Evolutionary conservation across 768 basidiomycete genomes (phyloP).

Genomic region (Leccinum aurantiacum): DNA sequence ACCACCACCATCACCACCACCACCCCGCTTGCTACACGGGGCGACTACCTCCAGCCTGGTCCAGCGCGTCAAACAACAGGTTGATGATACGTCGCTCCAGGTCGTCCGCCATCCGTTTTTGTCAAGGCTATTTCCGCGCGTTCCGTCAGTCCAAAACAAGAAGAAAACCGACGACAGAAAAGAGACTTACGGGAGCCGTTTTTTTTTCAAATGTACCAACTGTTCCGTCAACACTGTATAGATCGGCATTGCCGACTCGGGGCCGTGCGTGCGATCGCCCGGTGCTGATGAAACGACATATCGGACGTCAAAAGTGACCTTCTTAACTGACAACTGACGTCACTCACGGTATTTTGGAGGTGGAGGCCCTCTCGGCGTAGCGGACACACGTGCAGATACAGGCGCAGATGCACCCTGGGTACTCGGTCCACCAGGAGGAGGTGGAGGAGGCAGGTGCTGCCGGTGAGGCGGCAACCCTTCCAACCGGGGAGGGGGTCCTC

Average conservation of each 20-base stretch:
- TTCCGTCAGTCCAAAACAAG: not conserved
- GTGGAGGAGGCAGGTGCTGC: slow-evolving; percentile 23
- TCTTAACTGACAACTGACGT: not conserved
- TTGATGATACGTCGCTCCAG: slow-evolving; percentile 77
- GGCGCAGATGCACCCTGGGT: slow-evolving; percentile 22
- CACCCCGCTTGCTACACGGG: too few relatives aligned
- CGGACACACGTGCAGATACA: slow-evolving; percentile 30
- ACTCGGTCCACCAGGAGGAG: slow-evolving; percentile 30
- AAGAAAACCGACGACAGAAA: not conserved
- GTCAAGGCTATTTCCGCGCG: slow-evolving; percentile 58
- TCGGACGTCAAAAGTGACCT: not conserved
- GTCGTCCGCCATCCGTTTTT: slow-evolving; percentile 84
- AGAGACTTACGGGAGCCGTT: slow-evolving; percentile 63
- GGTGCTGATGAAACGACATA: slow-evolving; percentile 49
- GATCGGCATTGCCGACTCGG: slow-evolving; percentile 64
- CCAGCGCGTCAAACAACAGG: slow-evolving; percentile 75
- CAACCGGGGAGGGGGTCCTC: slow-evolving; percentile 30
- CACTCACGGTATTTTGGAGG: slow-evolving; percentile 62
- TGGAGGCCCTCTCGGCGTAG: slow-evolving; percentile 40
- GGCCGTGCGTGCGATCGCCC: slow-evolving; percentile 92
- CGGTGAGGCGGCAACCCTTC: slow-evolving; percentile 26
- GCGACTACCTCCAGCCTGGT: too few relatives aligned
- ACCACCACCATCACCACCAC: too few relatives aligned
- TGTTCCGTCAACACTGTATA: slow-evolving; percentile 65
- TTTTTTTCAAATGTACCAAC: slow-evolving; percentile 63